These are phyloP conservation scores for Chaetoscypha palmicola DNA, from an alignment of 2,329 filamentous ascomycete species.

Conservation along the genomic window DNA sequence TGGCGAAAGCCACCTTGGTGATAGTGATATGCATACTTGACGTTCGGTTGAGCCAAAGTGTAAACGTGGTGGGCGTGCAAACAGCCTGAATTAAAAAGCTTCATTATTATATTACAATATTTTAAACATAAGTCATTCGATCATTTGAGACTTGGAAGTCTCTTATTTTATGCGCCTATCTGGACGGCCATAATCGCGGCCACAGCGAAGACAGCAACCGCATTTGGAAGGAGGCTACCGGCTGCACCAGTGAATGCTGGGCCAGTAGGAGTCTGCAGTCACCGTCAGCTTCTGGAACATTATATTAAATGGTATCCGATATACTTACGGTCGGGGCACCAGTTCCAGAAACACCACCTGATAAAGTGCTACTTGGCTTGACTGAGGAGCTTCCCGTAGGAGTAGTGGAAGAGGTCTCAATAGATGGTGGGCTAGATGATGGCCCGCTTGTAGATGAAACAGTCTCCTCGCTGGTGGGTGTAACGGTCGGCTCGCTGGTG, in stretches of 20 bases:
- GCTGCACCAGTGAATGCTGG: slow-evolving; percentile 2
- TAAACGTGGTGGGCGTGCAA: no score
- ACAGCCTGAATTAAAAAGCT: no score
- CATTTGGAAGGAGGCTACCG: slow-evolving; percentile 1
- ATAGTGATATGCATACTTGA: no score
- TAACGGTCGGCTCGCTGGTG: no score
- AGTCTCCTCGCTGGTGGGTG: no score
- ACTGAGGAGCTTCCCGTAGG: background rate
- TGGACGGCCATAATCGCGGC: slow-evolving; percentile 1
- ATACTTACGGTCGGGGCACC: slow-evolving; percentile 4
- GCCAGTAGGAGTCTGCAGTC: background rate
- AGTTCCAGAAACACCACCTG: slow-evolving; percentile 2
- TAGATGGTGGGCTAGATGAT: no score
- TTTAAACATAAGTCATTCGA: background rate
- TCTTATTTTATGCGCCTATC: background rate
- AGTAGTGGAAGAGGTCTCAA: no score
- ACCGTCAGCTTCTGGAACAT: background rate
- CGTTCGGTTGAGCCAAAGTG: no score
- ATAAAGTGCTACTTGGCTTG: background rate
- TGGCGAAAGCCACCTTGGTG: no score
- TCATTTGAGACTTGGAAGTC: background rate
- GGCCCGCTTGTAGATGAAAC: no score
- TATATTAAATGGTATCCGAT: background rate
- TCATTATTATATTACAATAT: background rate
- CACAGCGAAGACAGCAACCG: background rate